Percentiles rank a stretch among this genome's conserved stretches.
These are phyloP conservation scores for Paecilomyces variotii DNA, from an alignment of 2,329 filamentous ascomycete species.

Conservation along the genomic window DNA sequence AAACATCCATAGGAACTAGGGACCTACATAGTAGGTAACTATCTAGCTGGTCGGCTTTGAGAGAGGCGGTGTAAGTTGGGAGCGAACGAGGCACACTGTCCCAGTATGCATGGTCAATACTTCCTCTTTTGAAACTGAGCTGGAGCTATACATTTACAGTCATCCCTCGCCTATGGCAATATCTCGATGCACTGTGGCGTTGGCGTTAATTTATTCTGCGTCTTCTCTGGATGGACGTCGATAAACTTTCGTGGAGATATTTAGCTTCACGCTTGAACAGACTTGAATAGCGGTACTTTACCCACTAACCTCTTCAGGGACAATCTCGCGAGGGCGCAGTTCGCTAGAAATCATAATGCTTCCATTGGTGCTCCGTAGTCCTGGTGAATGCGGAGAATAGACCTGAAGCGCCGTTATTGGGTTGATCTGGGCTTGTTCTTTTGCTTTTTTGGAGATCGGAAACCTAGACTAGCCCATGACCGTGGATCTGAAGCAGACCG, in stretches of 20 bases:
- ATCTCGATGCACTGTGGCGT: neutral
- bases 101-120: neutral
- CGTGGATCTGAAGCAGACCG: neutral
- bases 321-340: neutral
- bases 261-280: neutral
- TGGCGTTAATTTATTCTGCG: neutral
- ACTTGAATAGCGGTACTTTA: neutral
- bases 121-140: neutral
- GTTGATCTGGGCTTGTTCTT: neutral
- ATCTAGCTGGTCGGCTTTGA: neutral
- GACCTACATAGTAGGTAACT: neutral
- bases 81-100: neutral
- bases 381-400: slow-evolving; percentile 12
- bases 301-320: neutral
- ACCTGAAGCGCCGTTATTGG: slow-evolving; percentile 4
- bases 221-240: neutral
- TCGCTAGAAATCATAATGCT: neutral
- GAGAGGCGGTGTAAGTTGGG: neutral
- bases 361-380: neutral
- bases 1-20: too few relatives aligned
- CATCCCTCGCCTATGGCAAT: neutral
- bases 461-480: neutral
- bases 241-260: neutral
- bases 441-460: neutral
- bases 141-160: neutral